These are phyloP conservation scores for Gymnopilus dilepis DNA, from an alignment of 768 basidiomycete species.

Conservation along the genomic window DNA sequence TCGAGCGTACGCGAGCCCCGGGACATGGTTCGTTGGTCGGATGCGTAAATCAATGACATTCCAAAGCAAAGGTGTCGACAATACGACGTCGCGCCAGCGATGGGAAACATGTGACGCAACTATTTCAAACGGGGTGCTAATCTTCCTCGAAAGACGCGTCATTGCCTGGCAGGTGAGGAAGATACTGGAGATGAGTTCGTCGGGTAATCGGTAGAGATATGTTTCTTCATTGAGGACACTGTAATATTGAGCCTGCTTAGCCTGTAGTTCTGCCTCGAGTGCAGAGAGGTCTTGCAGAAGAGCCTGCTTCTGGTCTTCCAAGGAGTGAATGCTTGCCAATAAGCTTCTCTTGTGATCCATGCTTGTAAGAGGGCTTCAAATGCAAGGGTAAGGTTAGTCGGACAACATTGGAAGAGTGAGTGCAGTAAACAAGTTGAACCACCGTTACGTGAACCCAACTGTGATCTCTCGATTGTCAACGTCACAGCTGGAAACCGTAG, in stretches of 20 bases:
- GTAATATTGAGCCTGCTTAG: slow-evolving; percentile 37
- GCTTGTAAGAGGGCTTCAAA: neutral
- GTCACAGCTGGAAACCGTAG: no score
- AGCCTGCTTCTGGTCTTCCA: slow-evolving; percentile 32
- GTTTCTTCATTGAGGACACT: slow-evolving; percentile 40
- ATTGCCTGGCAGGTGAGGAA: slow-evolving; percentile 39
- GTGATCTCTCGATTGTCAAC: no score
- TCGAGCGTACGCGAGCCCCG: slow-evolving; percentile 27
- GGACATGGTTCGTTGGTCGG: slow-evolving; percentile 24
- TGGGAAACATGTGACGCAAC: slow-evolving; percentile 50
- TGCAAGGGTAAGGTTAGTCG: neutral
- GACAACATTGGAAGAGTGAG: neutral
- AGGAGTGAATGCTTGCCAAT: slow-evolving; percentile 26
- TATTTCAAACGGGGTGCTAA: slow-evolving; percentile 37
- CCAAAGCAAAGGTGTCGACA: slow-evolving; percentile 51
- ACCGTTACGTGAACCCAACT: no score
- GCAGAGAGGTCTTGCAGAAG: slow-evolving; percentile 41
- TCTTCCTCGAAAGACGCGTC: slow-evolving; percentile 4
- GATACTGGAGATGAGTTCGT: slow-evolving; percentile 45
- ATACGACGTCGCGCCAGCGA: slow-evolving; percentile 47
- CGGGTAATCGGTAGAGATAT: slow-evolving; percentile 41
- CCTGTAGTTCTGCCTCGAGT: slow-evolving; percentile 37
- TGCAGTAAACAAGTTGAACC: neutral
- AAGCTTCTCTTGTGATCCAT: slow-evolving; percentile 15
- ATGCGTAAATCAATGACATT: slow-evolving; percentile 40